These are phyloP conservation scores for Melaleuca quinquenervia DNA, from an alignment of 345 rosid genomes.

Conservation along the genomic window DNA sequence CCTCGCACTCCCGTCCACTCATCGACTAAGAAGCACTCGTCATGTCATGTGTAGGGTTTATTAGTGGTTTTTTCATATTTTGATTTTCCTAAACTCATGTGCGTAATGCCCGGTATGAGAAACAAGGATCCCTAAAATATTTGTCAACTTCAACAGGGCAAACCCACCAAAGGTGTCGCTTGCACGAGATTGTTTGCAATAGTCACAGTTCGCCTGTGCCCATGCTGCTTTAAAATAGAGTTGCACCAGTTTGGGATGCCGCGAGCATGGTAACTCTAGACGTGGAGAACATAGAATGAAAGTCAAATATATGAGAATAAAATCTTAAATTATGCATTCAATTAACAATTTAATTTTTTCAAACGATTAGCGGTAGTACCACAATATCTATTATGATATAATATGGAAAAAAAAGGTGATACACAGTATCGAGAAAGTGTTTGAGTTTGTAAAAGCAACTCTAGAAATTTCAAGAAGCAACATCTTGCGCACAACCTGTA, in stretches of 20 bases:
- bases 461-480: neutral
- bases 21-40: no score
- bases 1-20: no score
- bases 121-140: no score
- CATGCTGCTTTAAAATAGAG: neutral
- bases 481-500: neutral
- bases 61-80: no score
- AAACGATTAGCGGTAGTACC: neutral
- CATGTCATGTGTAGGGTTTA: no score
- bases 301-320: neutral
- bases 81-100: no score
- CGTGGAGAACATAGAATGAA: neutral
- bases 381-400: neutral
- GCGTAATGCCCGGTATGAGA: no score
- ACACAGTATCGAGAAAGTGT: no score
- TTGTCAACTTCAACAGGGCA: no score
- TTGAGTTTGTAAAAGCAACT: neutral
- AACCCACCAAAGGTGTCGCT: neutral
- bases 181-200: neutral
- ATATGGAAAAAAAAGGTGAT: no score
- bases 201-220: neutral
- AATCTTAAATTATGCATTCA: accelerated
- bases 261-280: no score
- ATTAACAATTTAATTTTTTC: neutral
- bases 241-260: no score